Percentiles rank a stretch among this genome's conserved stretches.
These are phyloP conservation scores for Saccharomyces hybrid DNA, from an alignment of 1,139 yeast species.

Conservation along the genomic window DNA sequence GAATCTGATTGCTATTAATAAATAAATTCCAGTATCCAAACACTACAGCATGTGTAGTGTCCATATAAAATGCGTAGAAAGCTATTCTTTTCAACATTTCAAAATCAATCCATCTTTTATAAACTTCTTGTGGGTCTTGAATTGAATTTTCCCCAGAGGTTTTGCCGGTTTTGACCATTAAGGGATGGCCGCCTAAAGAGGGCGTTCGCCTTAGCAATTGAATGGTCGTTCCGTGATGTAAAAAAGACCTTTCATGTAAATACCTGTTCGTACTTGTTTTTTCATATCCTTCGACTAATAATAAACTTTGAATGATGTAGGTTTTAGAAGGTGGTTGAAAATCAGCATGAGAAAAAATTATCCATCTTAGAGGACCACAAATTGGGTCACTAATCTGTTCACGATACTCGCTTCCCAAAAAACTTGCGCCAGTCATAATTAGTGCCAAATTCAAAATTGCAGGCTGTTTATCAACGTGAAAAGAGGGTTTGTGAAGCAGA, in stretches of 20 bases:
- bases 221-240: constrained; percentile 71
- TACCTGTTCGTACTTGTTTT: constrained; percentile 50
- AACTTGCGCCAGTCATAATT: constrained; percentile 48
- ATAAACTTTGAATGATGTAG: constrained; percentile 60
- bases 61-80: constrained; percentile 71
- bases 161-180: constrained; percentile 29
- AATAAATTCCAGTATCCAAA: constrained; percentile 69
- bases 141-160: constrained; percentile 14
- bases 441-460: constrained; percentile 49
- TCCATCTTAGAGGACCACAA: constrained; percentile 57
- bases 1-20: constrained; percentile 56
- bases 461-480: constrained; percentile 45
- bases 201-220: constrained; percentile 69
- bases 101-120: constrained; percentile 64
- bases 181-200: constrained; percentile 61
- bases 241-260: constrained; percentile 65
- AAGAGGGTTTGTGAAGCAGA: constrained; percentile 55
- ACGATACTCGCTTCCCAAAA: constrained; percentile 28
- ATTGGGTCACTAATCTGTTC: constrained; percentile 38
- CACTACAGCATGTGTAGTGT: constrained; percentile 69
- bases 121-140: constrained; percentile 33
- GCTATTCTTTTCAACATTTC: constrained; percentile 76
- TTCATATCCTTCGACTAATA: constrained; percentile 59
- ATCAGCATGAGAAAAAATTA: constrained; percentile 50
- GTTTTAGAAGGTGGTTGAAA: constrained; percentile 50